These are phyloP conservation scores for Petasospora rhodanensis DNA, from an alignment of 1,139 yeast species.

Conservation along the genomic window DNA sequence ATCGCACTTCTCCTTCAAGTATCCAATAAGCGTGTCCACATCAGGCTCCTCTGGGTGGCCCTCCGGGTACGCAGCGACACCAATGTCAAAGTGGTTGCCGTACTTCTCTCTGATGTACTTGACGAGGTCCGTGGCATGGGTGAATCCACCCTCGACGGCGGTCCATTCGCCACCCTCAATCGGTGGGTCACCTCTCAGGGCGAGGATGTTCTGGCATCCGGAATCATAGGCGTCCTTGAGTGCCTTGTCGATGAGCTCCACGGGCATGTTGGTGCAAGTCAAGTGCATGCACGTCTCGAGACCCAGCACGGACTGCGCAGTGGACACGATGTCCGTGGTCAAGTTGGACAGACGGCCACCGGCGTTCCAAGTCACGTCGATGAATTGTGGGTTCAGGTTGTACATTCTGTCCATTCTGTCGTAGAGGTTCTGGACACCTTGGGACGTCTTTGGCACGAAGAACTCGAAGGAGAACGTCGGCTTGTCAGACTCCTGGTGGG, in stretches of 20 bases:
- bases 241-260: constrained; percentile 78
- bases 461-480: constrained; percentile 93
- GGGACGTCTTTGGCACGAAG: constrained; percentile 96
- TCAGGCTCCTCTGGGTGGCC: constrained; percentile 81
- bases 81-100: constrained; percentile 63
- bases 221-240: constrained; percentile 79
- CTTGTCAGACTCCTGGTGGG: constrained; percentile 25
- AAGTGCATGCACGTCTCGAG: constrained; percentile 97
- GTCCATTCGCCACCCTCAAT: constrained; percentile 53
- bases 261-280: constrained; percentile 94
- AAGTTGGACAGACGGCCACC: constrained; percentile 82
- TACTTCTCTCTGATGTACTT: constrained; percentile 49
- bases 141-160: constrained; percentile 62
- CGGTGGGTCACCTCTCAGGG: constrained; percentile 84
- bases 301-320: constrained; percentile 89
- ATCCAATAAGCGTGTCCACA: constrained; percentile 50
- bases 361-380: constrained; percentile 98
- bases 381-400: constrained; percentile 83
- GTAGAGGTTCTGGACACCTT: constrained; percentile 92
- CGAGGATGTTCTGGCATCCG: constrained; percentile 91
- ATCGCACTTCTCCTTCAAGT: constrained; percentile 81
- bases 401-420: constrained; percentile 99
- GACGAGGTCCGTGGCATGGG: constrained; percentile 65
- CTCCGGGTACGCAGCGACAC: constrained; percentile 75
- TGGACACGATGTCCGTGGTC: constrained; percentile 87